Conservation (phyloP, 2,329 filamentous ascomycete species). For the Epichloe gansuensis region DNA sequence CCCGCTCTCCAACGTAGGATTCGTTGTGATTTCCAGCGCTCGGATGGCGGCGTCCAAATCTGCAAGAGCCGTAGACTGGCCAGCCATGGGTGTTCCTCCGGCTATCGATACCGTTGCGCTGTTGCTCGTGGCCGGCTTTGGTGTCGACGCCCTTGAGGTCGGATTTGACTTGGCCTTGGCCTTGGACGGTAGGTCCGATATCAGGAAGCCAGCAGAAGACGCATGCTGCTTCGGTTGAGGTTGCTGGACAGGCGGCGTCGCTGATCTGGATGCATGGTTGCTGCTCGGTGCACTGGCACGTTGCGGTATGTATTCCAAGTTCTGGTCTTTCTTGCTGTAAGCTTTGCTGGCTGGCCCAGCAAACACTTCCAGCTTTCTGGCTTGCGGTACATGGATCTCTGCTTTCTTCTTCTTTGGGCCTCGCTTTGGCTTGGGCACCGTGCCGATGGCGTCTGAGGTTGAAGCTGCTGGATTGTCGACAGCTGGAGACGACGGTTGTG, state of each 20-base stretch:
- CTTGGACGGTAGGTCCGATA: slow-evolving; percentile 58
- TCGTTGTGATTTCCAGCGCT: slow-evolving; percentile 80
- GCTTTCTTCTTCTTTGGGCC: slow-evolving; percentile 44
- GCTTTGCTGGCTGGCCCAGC: slow-evolving; percentile 52
- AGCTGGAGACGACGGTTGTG: slow-evolving; percentile 6
- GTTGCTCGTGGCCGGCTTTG: slow-evolving; percentile 35
- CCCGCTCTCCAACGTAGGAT: slow-evolving; percentile 49
- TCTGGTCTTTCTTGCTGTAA: slow-evolving; percentile 60
- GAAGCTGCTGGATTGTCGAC: background rate
- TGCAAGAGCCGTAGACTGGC: slow-evolving; percentile 59
- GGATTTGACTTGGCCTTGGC: slow-evolving; percentile 42
- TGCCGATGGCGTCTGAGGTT: slow-evolving; percentile 18
- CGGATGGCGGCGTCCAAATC: slow-evolving; percentile 73
- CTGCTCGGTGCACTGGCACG: slow-evolving; percentile 27
- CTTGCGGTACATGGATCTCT: slow-evolving; percentile 48
- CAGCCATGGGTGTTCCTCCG: slow-evolving; percentile 71
- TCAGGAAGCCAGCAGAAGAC: slow-evolving; percentile 58
- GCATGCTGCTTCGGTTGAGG: slow-evolving; percentile 39
- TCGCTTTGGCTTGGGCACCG: slow-evolving; percentile 36
- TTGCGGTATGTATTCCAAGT: slow-evolving; percentile 59
- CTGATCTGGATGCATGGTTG: slow-evolving; percentile 23
- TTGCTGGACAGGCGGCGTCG: slow-evolving; percentile 19
- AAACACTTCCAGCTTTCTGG: slow-evolving; percentile 47
- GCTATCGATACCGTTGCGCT: slow-evolving; percentile 59
- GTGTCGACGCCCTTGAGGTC: slow-evolving; percentile 38